Conservation (phyloP, 2,329 filamentous ascomycete genomes). For the Pseudocercospora fijiensis region DNA sequence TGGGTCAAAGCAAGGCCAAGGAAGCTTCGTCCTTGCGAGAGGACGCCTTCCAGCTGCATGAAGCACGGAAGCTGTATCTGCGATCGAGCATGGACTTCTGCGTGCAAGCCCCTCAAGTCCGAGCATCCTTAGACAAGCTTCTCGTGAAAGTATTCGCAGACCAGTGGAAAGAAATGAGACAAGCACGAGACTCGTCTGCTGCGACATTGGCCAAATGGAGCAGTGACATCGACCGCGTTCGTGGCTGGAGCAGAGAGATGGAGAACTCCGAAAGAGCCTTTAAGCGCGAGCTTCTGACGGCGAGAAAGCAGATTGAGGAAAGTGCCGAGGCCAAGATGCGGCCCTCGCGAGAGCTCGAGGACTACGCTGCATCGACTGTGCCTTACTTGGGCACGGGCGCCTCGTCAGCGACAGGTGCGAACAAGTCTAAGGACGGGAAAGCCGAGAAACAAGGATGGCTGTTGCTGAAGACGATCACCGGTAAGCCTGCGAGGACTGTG, state of each 20-base stretch:
- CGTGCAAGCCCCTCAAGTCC: conserved; percentile 79
- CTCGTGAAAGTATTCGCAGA: conserved; percentile 82
- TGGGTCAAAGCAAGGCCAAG: conserved; percentile 85
- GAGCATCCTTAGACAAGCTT: conserved; percentile 79
- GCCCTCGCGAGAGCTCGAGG: conserved; percentile 87
- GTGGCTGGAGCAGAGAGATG: conserved; percentile 93
- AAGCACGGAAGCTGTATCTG: conserved; percentile 85
- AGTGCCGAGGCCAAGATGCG: conserved; percentile 67
- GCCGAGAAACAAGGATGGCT: conserved; percentile 93
- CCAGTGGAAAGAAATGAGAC: conserved; percentile 82
- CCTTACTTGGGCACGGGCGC: conserved; percentile 76
- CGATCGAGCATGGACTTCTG: conserved; percentile 94
- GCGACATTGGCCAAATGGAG: conserved; percentile 65
- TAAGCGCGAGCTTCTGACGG: conserved; percentile 73
- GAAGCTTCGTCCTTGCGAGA: conserved; percentile 88
- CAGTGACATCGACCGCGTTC: conserved; percentile 83
- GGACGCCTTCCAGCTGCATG: conserved; percentile 93
- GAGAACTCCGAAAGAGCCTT: conserved; percentile 83
- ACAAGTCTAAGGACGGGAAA: conserved; percentile 53
- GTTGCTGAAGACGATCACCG: conserved; percentile 75
- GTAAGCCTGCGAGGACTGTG: conserved; percentile 83
- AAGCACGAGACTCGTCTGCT: conserved; percentile 64
- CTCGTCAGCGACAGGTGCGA: conserved; percentile 52
- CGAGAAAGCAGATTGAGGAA: conserved; percentile 79
- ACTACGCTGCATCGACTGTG: conserved; percentile 87